Percentiles rank a stretch among this genome's conserved stretches.
Conservation (phyloP, 441 rosid genomes). For the Aquilaria agallochum region DNA sequence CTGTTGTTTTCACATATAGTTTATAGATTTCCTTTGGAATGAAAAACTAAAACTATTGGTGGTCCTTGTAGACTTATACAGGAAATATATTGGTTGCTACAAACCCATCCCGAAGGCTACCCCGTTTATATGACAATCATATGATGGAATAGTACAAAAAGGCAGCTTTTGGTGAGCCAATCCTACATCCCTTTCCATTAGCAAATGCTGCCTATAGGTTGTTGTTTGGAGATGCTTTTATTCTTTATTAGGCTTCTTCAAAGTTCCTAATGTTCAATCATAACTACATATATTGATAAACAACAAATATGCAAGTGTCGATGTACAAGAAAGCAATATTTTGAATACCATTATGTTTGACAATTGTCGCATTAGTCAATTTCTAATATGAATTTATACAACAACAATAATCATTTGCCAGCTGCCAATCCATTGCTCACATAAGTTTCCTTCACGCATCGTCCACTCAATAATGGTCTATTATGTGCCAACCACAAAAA, state of each 20-base stretch:
- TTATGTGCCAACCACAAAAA: too few species aligned
- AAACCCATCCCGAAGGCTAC: slow-evolving; percentile 64
- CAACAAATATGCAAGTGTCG: too few species aligned
- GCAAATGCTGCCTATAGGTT: slow-evolving; percentile 80
- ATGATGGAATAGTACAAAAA: slow-evolving; percentile 62
- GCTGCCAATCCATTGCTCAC: too few species aligned
- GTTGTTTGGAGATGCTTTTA: slow-evolving; percentile 11
- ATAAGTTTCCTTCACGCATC: too few species aligned
- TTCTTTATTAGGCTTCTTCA: slow-evolving; percentile 6
- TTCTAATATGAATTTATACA: too few species aligned
- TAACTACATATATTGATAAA: slow-evolving; percentile 2
- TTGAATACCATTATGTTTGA: too few species aligned
- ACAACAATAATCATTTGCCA: too few species aligned
- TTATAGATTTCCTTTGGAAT: slow-evolving; percentile 5
- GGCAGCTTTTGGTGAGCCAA: slow-evolving; percentile 58
- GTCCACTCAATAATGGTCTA: too few species aligned
- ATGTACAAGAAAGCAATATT: too few species aligned
- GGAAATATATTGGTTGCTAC: slow-evolving; percentile 76
- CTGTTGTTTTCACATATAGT: too few species aligned
- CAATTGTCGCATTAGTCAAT: too few species aligned
- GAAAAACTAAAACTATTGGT: slow-evolving; percentile 23
- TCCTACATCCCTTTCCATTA: slow-evolving; percentile 76
- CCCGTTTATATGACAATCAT: slow-evolving; percentile 57
- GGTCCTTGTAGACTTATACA: slow-evolving; percentile 61
- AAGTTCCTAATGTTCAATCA: slow-evolving; percentile 11